These are phyloP conservation scores for Lentinus tigrinus DNA, from an alignment of 768 basidiomycete genomes.

Conservation along the genomic window DNA sequence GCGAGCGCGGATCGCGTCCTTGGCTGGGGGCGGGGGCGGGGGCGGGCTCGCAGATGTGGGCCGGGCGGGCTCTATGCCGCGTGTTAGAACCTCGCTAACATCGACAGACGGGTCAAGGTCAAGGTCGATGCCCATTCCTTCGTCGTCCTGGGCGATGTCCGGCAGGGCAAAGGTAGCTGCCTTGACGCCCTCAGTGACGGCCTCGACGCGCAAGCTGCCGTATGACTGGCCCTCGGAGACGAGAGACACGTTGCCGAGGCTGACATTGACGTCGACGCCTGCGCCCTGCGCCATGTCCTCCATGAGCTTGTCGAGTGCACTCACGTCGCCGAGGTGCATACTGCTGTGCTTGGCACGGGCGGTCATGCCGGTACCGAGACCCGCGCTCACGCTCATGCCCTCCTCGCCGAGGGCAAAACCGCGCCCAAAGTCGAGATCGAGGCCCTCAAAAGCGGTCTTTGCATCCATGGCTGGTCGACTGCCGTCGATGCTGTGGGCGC, in stretches of 20 bases:
- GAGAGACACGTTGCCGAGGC: slow-evolving; percentile 10
- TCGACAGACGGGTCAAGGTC: slow-evolving; percentile 11
- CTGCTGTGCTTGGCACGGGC: slow-evolving; percentile 6
- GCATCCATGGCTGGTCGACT: slow-evolving; percentile 8
- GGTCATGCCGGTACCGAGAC: slow-evolving; percentile 5
- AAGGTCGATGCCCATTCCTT: slow-evolving; percentile 27
- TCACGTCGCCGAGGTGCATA: slow-evolving; percentile 34
- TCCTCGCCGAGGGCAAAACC: slow-evolving; percentile 16
- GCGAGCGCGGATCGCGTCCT: slow-evolving; percentile 63
- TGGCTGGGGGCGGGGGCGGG: slow-evolving; percentile 49
- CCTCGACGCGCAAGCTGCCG: slow-evolving; percentile 26
- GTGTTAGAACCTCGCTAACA: slow-evolving; percentile 16
- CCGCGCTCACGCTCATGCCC: slow-evolving; percentile 13
- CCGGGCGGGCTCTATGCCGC: slow-evolving; percentile 32
- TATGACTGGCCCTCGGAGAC: slow-evolving; percentile 8
- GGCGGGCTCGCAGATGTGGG: slow-evolving; percentile 37
- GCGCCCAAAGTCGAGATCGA: slow-evolving; percentile 25
- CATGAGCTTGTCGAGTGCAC: slow-evolving; percentile 42
- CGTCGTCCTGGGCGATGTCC: slow-evolving; percentile 28
- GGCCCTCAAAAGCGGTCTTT: slow-evolving; percentile 20
- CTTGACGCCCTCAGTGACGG: slow-evolving; percentile 33
- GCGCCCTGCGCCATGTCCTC: slow-evolving; percentile 31
- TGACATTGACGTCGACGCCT: slow-evolving; percentile 18
- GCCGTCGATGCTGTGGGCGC: slow-evolving; percentile 25
- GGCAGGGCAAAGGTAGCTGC: slow-evolving; percentile 32